phyloP scores from a whole-genome alignment of 192 early-diverging fungal genomes.

The Linnemannia schmuckeri region DNA sequence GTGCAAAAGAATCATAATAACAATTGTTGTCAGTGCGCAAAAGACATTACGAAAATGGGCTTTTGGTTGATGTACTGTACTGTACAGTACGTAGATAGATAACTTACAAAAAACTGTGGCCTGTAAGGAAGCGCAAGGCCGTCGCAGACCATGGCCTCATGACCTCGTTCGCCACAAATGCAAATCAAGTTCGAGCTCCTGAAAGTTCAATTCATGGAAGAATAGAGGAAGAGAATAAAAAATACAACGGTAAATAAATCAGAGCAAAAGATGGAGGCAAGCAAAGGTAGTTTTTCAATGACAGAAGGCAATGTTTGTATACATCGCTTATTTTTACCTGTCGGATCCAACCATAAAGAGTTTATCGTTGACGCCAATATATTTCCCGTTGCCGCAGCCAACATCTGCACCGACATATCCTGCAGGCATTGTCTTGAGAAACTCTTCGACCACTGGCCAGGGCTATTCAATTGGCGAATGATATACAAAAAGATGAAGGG shows the following conservation, averaged over 20 bases:
- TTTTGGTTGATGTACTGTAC: too few species aligned
- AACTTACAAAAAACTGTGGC: conserved; percentile 75
- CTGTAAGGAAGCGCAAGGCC: conserved; percentile 84
- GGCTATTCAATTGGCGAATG: conserved; percentile 61
- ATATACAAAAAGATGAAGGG: neutral
- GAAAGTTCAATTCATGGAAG: neutral
- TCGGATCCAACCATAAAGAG: conserved; percentile 89
- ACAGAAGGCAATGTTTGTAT: neutral
- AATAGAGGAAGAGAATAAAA: neutral
- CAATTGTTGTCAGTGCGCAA: neutral
- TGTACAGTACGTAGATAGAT: too few species aligned
- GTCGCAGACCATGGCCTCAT: conserved; percentile 88
- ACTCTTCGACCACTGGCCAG: conserved; percentile 96
- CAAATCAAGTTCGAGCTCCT: conserved; percentile 84
- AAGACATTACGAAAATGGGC: neutral
- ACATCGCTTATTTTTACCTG: conserved; percentile 61
- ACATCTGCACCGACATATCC: conserved; percentile 94
- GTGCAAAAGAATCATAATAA: neutral
- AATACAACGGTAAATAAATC: conserved; percentile 5
- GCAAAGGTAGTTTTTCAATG: neutral
- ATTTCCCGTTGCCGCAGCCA: conserved; percentile 99
- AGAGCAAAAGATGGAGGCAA: neutral
- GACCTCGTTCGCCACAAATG: conserved; percentile 78
- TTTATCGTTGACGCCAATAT: conserved; percentile 90
- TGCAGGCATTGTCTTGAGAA: conserved; percentile 68